phyloP scores from a whole-genome alignment of 768 basidiomycete genomes.

The Mycena rosella region DNA sequence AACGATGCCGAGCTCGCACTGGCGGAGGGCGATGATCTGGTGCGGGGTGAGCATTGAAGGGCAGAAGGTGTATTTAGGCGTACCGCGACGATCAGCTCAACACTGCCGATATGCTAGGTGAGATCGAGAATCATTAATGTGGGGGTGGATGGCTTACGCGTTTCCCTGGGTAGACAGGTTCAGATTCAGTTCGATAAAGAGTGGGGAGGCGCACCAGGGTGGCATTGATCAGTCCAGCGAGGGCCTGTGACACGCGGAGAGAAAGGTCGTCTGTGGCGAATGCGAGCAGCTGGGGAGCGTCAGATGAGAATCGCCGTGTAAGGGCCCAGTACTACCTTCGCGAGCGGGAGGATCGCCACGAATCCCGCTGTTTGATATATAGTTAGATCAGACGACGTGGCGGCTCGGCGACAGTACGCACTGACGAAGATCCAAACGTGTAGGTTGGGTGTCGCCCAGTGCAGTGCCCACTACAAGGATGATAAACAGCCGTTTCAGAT shows the following conservation, averaged over 20 bases:
- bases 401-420: conserved; percentile 44
- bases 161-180: conserved; percentile 34
- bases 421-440: conserved; percentile 66
- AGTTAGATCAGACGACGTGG: conserved; percentile 2
- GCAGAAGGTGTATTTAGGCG: conserved; percentile 30
- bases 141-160: conserved; percentile 19
- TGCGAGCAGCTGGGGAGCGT: conserved; percentile 59
- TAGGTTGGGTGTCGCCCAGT: conserved; percentile 52
- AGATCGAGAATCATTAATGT: background rate
- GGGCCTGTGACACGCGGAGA: conserved; percentile 68
- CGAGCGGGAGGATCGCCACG: conserved; percentile 73
- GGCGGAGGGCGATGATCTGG: conserved; percentile 36
- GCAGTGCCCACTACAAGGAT: conserved; percentile 61
- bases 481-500: background rate
- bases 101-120: conserved; percentile 8
- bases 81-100: conserved; percentile 70
- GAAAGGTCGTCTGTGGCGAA: conserved; percentile 78
- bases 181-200: background rate
- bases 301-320: background rate
- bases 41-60: background rate
- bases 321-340: conserved; percentile 54
- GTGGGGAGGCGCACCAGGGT: conserved; percentile 57
- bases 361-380: conserved; percentile 57
- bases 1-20: conserved; percentile 64
- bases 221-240: conserved; percentile 74